Conservation (phyloP, 2,329 filamentous ascomycete species). For the Fusarium pseudograminearum region DNA sequence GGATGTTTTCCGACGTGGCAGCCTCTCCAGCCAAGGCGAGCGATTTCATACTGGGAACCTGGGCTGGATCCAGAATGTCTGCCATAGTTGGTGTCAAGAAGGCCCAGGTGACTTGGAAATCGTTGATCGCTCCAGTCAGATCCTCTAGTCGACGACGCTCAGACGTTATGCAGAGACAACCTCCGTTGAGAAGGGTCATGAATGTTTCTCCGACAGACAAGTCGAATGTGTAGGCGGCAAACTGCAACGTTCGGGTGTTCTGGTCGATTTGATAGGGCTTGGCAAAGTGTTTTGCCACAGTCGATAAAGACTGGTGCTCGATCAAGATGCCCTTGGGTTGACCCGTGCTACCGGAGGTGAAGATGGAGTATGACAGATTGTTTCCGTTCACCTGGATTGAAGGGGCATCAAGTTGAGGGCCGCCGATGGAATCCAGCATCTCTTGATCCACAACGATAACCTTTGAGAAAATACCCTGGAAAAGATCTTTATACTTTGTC, state of each 20-base stretch:
- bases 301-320: conserved; percentile 17
- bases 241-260: neutral
- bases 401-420: neutral
- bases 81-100: conserved; percentile 22
- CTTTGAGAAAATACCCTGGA: neutral
- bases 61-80: conserved; percentile 2
- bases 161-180: conserved; percentile 2
- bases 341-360: conserved; percentile 37
- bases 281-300: neutral
- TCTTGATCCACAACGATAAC: neutral
- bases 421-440: neutral
- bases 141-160: neutral
- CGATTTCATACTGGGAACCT: neutral
- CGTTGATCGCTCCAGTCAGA: neutral
- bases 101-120: conserved; percentile 1
- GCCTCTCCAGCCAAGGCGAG: neutral
- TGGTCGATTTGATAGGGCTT: neutral
- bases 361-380: conserved; percentile 16
- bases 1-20: neutral
- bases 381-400: neutral
- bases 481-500: neutral
- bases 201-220: neutral
- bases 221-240: conserved; percentile 22
- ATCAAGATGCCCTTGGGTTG: conserved; percentile 37
- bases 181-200: neutral